Evolutionary conservation across 441 rosid species (phyloP), one percentile per base, ranked within the genome.

Genomic region (Corymbia calophylla): DNA sequence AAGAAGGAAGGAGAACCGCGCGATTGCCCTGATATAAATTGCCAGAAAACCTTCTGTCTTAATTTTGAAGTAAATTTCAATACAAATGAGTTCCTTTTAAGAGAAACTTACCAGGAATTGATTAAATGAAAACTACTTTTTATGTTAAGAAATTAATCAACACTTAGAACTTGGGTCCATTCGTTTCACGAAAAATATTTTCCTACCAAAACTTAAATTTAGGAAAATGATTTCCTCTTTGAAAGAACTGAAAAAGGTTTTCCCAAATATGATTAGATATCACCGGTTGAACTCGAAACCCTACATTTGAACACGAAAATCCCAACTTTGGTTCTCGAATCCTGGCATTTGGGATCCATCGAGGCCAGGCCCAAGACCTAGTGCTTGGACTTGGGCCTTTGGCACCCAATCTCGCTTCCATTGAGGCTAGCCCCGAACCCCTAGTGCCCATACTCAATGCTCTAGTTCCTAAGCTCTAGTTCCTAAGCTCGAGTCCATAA

Each of bases 261-360:
- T 21, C 27, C 60, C 21, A 21, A 56, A 56, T 56, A 56, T 56
- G 5, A 56, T 27, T 56, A 56, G 12, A 5, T 56, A 25, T 21
- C 29, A 23, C 9, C 3, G 0, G 29, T 56, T 56, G 6, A 29
- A 56, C 44, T 39, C 6, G 44, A 39, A 39, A 39, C 44, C 44
- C 44, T 39, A 5, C 44, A 39, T 39, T 39, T 39, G 44, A 39
- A 39, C 44, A 39, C 44, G 1, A 9, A 56, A 12, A 56, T 27
- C 12, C 12, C 29, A 23, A 56, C 29, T 0, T 2, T 56, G 2
- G 27, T 56, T 56, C 29, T 56, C 1, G 0, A 21, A 56, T 56
- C 62, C 13, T 12, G 9, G 23, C 29, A 56, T 56, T 23, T 12
- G 21, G 21, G 60, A 55, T 23, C 62, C 1, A 56, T 0, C 0